Conservation (phyloP, 495 filamentous ascomycete species). For the Penicillium riverlandense region DNA sequence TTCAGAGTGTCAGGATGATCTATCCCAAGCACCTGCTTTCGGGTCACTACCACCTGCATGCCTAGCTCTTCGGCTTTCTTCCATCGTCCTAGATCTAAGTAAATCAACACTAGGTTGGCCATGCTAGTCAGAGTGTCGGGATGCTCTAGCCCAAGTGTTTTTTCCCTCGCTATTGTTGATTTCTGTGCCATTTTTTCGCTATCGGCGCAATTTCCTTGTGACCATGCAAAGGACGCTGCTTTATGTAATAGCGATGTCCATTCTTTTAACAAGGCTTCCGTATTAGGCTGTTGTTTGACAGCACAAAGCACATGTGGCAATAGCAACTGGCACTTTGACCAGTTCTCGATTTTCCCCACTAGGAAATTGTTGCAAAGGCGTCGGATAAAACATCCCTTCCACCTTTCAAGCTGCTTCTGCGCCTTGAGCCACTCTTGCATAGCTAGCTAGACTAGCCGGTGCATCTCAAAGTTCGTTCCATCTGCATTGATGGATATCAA, state of each 20-base stretch:
- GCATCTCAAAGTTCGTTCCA: conserved; percentile 32
- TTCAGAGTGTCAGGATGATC: background rate
- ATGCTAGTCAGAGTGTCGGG: background rate
- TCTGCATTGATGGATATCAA: conserved; percentile 15
- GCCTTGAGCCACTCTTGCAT: conserved; percentile 35
- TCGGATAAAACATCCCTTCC: conserved; percentile 27
- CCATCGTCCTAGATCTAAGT: background rate
- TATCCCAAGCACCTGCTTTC: background rate
- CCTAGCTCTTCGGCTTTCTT: background rate
- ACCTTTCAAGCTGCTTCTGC: conserved; percentile 26
- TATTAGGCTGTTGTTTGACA: conserved; percentile 2
- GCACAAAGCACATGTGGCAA: conserved; percentile 21
- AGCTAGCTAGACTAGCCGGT: conserved; percentile 39
- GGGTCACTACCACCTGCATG: background rate
- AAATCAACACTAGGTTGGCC: background rate
- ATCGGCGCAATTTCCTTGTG: background rate
- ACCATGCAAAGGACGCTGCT: background rate
- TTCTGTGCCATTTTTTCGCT: background rate
- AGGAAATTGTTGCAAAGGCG: conserved; percentile 32
- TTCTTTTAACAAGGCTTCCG: background rate
- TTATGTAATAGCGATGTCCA: conserved; percentile 2
- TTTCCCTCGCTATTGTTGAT: background rate
- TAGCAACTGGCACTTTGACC: conserved; percentile 12
- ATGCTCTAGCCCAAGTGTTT: background rate
- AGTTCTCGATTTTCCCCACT: conserved; percentile 21